These are phyloP conservation scores for Colletotrichum somersetense DNA, from an alignment of 2,329 filamentous ascomycete genomes.

Conservation along the genomic window DNA sequence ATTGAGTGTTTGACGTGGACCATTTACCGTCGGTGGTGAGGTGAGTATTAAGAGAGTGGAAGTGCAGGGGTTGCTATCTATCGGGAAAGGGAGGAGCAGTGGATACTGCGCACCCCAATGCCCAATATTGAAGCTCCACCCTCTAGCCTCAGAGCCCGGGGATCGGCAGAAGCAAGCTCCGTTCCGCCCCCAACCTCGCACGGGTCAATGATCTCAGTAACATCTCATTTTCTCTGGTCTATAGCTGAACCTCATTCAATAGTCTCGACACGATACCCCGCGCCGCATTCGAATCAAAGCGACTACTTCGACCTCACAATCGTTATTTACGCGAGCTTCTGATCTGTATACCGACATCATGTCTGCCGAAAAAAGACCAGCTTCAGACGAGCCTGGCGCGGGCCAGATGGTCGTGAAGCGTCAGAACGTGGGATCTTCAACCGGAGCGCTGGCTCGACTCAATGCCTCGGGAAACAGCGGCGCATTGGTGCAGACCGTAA, in stretches of 20 bases:
- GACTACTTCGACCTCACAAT: background rate
- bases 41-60: background rate
- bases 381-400: conserved; percentile 83
- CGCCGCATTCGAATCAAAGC: background rate
- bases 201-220: conserved; percentile 17
- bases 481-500: conserved; percentile 65
- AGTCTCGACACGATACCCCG: conserved; percentile 3
- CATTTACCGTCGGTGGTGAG: background rate
- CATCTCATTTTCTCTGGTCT: conserved; percentile 18
- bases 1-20: background rate
- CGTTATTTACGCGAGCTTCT: background rate
- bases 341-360: conserved; percentile 61
- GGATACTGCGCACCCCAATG: background rate
- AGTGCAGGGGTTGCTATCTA: conserved; percentile 14
- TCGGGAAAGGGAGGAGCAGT: background rate
- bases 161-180: conserved; percentile 40
- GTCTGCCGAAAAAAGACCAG: conserved; percentile 92
- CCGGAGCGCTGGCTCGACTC: conserved; percentile 62
- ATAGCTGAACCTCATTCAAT: background rate
- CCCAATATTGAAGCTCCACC: conserved; percentile 3
- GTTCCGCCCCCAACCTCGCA: conserved; percentile 14
- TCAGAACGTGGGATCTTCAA: conserved; percentile 74
- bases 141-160: conserved; percentile 14
- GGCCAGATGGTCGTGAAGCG: conserved; percentile 90
- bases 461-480: conserved; percentile 61